Base-by-base conservation (phyloP, 2,329 filamentous ascomycete genomes). In the Coniochaeta prunicola region DNA sequence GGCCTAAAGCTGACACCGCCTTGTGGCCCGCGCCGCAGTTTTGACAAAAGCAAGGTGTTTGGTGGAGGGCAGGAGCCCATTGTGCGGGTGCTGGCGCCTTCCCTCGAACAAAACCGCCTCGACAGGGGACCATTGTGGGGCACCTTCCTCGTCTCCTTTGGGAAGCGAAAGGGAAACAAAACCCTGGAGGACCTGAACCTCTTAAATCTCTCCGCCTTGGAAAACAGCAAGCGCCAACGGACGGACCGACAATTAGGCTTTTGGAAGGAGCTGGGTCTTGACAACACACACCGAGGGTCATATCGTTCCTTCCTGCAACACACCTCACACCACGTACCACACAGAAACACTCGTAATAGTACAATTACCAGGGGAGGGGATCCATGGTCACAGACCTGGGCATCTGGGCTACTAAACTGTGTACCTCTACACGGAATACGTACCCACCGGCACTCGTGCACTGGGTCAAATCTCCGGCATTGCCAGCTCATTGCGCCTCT, bases 401-500 rank as follows among this genome's bases (percentile, higher is more conserved):
- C n/a, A n/a, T n/a, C n/a, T n/a, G n/a, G n/a, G n/a, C n/a, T n/a
- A n/a, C n/a, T n/a, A n/a, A n/a, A n/a, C n/a, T n/a, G n/a, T n/a
- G n/a, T n/a, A n/a, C n/a, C n/a, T n/a, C 28, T 30, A 50, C 45
- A 50, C 45, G 24, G 45, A 28, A 50, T 28, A 50, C 24, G 45
- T 50, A 50, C 45, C 45, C 45, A 50, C 45, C 24, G 45, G 45
- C 24, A 50, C 45, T 50, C 45, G 10, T 8, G 12, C 21, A 50
- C 45, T 50, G 45, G 45, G 45, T 50, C 45, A 50, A 50, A 50
- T 50, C 26, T 50, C 45, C 45, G 45, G 45, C 45, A 21, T 30
- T 50, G 45, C 45, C 45, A 50, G 45, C 45, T 50, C 45, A 50
- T 50, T 50, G 45, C 45, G 45, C 45, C 45, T 50, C 45, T 48